Evolutionary conservation across 2,329 filamentous ascomycete genomes (phyloP), one percentile per base, ranked within the genome.

Genomic region (Aureobasidium sp.): DNA sequence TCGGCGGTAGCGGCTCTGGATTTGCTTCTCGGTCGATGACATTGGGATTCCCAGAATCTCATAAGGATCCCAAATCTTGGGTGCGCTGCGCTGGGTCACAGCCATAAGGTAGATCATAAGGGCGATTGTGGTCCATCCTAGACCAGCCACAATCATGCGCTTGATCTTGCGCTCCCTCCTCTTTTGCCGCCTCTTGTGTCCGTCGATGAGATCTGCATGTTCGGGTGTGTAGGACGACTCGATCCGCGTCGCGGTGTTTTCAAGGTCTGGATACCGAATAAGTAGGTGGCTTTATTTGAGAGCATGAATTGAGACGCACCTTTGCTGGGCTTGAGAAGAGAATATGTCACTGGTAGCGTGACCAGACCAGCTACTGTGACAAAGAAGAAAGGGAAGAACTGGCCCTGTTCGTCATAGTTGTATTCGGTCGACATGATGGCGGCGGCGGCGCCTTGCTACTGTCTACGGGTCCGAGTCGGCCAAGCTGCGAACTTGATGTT

Each of bases 311-410:
- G 57, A 7, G 10, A 6, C 12, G 10, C 10, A 84, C 82, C 80
- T 79, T 86, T 90, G 75, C 84, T 89, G 48, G 90, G 86, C 73
- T 87, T 88, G 71, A 97, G 82, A 69, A 96, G 86, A 67, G 87
- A 89, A 77, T 95, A 96, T 70, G 93, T 96, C 71, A 96, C 83
- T 46, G 65, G 65, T 42, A 66, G 61, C 37, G 94, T 97, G 76
- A 97, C 84, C 68, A 99, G 85, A 71, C 87, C 87, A 66, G 88
- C 86, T 71, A 97, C 83, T 47, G 92, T 97, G 73, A 97, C 87
- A 78, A 97, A 88, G 81, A 99, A 99, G 84, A 96, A 96, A 68
- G 95, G 94, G 82, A 97, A 99, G 81, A 97, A 97, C 84, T 97
- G 90, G 70, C 91, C 92, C 85, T 94, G 86, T 74, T 96, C 90